phyloP scores from a whole-genome alignment of 345 rosid species.

The Clausena lansium region DNA sequence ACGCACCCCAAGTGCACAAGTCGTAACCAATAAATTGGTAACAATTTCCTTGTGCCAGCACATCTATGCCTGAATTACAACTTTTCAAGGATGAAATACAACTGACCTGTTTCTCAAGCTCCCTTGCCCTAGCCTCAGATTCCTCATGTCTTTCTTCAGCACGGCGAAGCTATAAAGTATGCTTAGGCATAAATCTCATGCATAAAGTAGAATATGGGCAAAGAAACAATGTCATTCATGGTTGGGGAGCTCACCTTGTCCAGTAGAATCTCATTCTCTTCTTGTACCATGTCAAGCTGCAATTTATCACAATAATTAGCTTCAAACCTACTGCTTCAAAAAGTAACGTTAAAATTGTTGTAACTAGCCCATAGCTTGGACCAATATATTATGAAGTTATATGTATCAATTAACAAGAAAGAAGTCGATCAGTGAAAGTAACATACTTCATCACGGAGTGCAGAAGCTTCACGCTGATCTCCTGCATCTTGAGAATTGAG shows the following conservation, averaged over 20 bases:
- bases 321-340: slow-evolving; percentile 21
- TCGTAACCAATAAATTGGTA: background rate
- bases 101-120: slow-evolving; percentile 94
- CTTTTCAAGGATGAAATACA: slow-evolving; percentile 3
- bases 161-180: slow-evolving; percentile 55
- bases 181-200: slow-evolving; percentile 25
- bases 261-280: slow-evolving; percentile 74
- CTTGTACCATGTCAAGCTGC: slow-evolving; percentile 97
- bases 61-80: background rate
- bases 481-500: slow-evolving; percentile 54
- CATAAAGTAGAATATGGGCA: slow-evolving; percentile 14
- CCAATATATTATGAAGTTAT: slow-evolving; percentile 3
- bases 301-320: slow-evolving; percentile 24
- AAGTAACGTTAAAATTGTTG: slow-evolving; percentile 16
- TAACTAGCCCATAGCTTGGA: background rate
- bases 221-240: slow-evolving; percentile 3
- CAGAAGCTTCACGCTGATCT: slow-evolving; percentile 90
- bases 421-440: slow-evolving; percentile 16
- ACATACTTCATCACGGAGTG: slow-evolving; percentile 95
- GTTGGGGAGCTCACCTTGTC: slow-evolving; percentile 51
- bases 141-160: slow-evolving; percentile 86
- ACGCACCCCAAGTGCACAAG: no score
- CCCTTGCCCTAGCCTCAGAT: slow-evolving; percentile 90
- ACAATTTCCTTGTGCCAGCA: background rate
- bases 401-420: background rate